These are phyloP conservation scores for Astraeus odoratus DNA, from an alignment of 768 basidiomycete genomes.

Conservation along the genomic window DNA sequence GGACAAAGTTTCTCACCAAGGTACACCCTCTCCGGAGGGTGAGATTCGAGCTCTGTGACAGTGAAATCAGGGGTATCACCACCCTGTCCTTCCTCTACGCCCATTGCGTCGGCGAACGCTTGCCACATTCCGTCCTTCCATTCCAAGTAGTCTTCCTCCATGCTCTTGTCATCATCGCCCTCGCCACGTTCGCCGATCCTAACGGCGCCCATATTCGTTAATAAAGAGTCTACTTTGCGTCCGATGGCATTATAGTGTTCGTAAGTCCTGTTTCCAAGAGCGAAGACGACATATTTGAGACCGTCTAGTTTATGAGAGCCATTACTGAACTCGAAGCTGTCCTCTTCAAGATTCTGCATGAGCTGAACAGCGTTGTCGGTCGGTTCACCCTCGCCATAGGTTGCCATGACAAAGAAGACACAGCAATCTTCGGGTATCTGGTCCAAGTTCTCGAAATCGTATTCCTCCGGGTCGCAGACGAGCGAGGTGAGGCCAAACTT, in stretches of 20 bases:
- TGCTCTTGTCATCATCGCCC: conserved; percentile 98
- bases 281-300: conserved; percentile 92
- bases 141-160: conserved; percentile 99
- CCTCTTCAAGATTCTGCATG: conserved; percentile 86
- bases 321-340: conserved; percentile 80
- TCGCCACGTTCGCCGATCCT: conserved; percentile 89
- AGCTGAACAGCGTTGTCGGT: conserved; percentile 96
- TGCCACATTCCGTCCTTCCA: conserved; percentile 99
- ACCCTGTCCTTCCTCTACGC: conserved; percentile 93
- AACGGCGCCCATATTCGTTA: conserved; percentile 73
- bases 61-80: conserved; percentile 92
- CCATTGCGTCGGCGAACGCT: conserved; percentile 71
- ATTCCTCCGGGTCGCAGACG: conserved; percentile 98
- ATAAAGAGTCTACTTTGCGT: conserved; percentile 63
- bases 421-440: conserved; percentile 80
- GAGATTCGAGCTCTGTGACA: conserved; percentile 73
- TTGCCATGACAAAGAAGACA: conserved; percentile 94
- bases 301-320: conserved; percentile 70
- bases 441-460: conserved; percentile 96
- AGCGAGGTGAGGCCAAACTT: conserved; percentile 94
- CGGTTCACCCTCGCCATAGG: conserved; percentile 98
- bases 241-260: conserved; percentile 95
- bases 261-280: conserved; percentile 89
- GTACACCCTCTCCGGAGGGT: conserved; percentile 85
- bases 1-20: conserved; percentile 52